Evolutionary conservation across 2,329 filamentous ascomycete species (phyloP), one percentile per base, ranked within the genome.

Genomic region (Pseudogymnoascus sp.): DNA sequence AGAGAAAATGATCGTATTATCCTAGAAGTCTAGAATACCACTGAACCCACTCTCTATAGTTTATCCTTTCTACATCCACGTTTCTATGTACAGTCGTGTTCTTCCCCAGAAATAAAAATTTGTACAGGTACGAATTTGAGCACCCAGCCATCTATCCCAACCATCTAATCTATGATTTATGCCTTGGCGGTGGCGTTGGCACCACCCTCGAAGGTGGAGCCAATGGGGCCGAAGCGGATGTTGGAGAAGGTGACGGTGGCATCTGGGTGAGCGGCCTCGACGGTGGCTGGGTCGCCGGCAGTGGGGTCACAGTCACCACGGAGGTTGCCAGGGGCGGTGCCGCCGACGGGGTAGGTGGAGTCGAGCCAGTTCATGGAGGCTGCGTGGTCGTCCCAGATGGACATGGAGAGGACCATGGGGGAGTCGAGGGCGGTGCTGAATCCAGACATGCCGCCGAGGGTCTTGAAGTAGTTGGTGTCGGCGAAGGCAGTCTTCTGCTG

Each of bases 321-420:
- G 58, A 73, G 72, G 64, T 76, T 71, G 64, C 82, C 81, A 38
- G 75, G 75, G 6, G 62, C 64, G 63, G 74, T 75, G 20, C 61
- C 69, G 62, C 70, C 66, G 63, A 76, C 74, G 59, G 85, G 85
- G 77, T 80, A 86, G 72, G 75, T 79, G 62, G 81, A 82, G 77
- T 89, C 86, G 68, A 90, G 80, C 87, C 87, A 89, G 67, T 85
- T 79, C 85, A 89, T 89, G 75, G 85, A 78, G 69, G 81, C 74
- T 62, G 79, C 71, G 73, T 87, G 80, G 63, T 75, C 73, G 60
- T 72, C 68, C 78, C 78, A 80, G 66, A 83, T 74, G 39, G 76
- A 78, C 78, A 87, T 78, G 67, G 85, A 83, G 11, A 87, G 76
- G 37, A 86, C 83, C 80, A 86, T 84, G 50, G 82, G 83, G 39